A percentile compares a stretch with the other conserved stretches of the same genome.
Conservation (phyloP, 2,329 filamentous ascomycete species). For the Ophiostoma quercus region DNA sequence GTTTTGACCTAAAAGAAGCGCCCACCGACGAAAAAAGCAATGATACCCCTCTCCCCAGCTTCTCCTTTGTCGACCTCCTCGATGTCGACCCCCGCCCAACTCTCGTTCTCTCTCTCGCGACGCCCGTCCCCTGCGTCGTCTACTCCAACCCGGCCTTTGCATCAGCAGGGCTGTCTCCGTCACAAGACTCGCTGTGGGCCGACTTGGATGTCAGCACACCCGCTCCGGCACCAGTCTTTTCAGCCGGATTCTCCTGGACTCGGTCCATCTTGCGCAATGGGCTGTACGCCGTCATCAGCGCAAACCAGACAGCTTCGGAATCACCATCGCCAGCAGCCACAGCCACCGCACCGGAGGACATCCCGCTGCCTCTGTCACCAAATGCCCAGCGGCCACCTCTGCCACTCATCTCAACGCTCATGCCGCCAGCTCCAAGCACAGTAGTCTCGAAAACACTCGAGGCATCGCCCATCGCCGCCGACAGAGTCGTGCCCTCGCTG, state of each 20-base stretch:
- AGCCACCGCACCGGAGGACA: background rate
- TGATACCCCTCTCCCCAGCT: slow-evolving; percentile 18
- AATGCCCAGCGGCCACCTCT: background rate
- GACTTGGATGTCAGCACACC: slow-evolving; percentile 24
- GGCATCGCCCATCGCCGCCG: background rate
- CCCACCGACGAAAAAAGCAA: background rate
- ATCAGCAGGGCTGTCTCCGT: slow-evolving; percentile 26
- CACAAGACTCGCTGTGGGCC: slow-evolving; percentile 28
- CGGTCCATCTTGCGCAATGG: slow-evolving; percentile 21
- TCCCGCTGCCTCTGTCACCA: background rate
- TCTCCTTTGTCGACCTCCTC: slow-evolving; percentile 38
- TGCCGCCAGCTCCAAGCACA: background rate
- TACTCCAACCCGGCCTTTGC: slow-evolving; percentile 33
- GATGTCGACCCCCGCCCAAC: slow-evolving; percentile 38
- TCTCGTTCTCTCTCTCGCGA: slow-evolving; percentile 30
- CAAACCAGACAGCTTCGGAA: slow-evolving; percentile 18
- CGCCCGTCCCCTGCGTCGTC: slow-evolving; percentile 21
- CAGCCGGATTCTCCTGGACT: slow-evolving; percentile 25
- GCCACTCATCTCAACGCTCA: background rate
- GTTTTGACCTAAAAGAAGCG: background rate
- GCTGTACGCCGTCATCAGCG: slow-evolving; percentile 25
- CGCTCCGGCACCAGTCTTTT: background rate
- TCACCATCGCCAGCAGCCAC: background rate
- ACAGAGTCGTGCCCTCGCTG: background rate
- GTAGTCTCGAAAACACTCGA: background rate